These are phyloP conservation scores for Zygoascus bituminiphila DNA, from an alignment of 805 yeast genomes.

Conservation along the genomic window DNA sequence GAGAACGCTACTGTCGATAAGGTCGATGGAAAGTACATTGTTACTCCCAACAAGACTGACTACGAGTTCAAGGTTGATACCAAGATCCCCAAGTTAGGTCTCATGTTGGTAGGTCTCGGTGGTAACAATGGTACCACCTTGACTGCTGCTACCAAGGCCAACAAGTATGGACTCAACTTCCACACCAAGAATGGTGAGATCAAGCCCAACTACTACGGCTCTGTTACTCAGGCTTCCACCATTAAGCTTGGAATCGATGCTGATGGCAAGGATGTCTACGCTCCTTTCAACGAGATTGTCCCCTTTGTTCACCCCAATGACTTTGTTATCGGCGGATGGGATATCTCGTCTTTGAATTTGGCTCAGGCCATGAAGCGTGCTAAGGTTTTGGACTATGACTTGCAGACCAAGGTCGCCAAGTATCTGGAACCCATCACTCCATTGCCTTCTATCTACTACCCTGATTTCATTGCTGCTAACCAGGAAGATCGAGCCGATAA, in stretches of 20 bases:
- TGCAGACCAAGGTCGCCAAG: slow-evolving; percentile 66
- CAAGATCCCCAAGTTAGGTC: slow-evolving; percentile 75
- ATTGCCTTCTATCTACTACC: slow-evolving; percentile 81
- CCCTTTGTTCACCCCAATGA: slow-evolving; percentile 90
- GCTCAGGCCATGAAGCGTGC: slow-evolving; percentile 78
- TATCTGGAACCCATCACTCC: slow-evolving; percentile 58
- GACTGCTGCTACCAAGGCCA: slow-evolving; percentile 77
- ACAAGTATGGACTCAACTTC: slow-evolving; percentile 68
- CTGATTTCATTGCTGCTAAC: slow-evolving; percentile 93
- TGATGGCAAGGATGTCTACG: slow-evolving; percentile 77
- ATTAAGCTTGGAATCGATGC: slow-evolving; percentile 81
- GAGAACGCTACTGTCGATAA: slow-evolving; percentile 67
- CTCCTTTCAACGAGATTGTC: slow-evolving; percentile 81
- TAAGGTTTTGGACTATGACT: slow-evolving; percentile 74
- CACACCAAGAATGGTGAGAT: slow-evolving; percentile 73
- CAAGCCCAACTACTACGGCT: slow-evolving; percentile 81
- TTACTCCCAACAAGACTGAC: slow-evolving; percentile 62
- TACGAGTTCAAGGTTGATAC: slow-evolving; percentile 83
- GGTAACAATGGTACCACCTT: slow-evolving; percentile 95
- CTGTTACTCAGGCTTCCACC: slow-evolving; percentile 90
- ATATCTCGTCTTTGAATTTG: slow-evolving; percentile 64
- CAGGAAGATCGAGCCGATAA: slow-evolving; percentile 90
- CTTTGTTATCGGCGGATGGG: slow-evolving; percentile 91
- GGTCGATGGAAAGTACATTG: slow-evolving; percentile 45
- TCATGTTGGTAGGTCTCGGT: slow-evolving; percentile 88